Conservation (phyloP, 2,329 filamentous ascomycete genomes). For the Allantophomopsis lycopodina region DNA sequence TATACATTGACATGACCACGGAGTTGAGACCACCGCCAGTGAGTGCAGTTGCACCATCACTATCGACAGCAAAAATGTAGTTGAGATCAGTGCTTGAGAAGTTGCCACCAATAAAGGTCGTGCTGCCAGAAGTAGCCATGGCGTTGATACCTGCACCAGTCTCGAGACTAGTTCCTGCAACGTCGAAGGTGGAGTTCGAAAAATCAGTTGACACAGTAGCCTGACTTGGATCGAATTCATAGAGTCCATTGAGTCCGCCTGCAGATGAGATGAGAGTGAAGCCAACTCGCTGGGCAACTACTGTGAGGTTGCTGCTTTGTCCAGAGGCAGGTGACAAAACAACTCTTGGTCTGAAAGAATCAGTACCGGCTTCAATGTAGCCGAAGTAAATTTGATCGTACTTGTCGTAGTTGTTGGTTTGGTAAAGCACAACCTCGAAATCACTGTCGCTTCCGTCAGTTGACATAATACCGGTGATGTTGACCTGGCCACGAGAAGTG, state of each 20-base stretch:
- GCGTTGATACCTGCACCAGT: constrained; percentile 53
- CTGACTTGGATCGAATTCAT: constrained; percentile 66
- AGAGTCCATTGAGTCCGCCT: constrained; percentile 77
- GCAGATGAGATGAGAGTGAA: constrained; percentile 64
- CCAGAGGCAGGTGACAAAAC: constrained; percentile 58
- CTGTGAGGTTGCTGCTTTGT: constrained; percentile 49
- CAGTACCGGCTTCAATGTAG: constrained; percentile 61
- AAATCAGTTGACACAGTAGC: constrained; percentile 46
- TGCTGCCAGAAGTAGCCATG: constrained; percentile 49
- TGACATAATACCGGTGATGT: constrained; percentile 62
- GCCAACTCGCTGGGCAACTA: constrained; percentile 82
- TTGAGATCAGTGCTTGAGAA: constrained; percentile 56
- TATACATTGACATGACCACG: constrained; percentile 57
- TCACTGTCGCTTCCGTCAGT: constrained; percentile 27
- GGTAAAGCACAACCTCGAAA: constrained; percentile 54
- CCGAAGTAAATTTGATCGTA: constrained; percentile 88
- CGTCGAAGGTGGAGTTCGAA: constrained; percentile 59
- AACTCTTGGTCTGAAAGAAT: constrained; percentile 65
- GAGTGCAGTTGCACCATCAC: constrained; percentile 45
- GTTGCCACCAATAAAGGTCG: constrained; percentile 70
- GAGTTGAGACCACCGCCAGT: constrained; percentile 67
- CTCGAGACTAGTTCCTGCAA: constrained; percentile 58
- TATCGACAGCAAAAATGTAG: constrained; percentile 66
- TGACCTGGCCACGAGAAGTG: constrained; percentile 61
- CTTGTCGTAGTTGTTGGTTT: constrained; percentile 94